Conservation (phyloP, 305 asterid genomes). For the Fraxinus dipetala region DNA sequence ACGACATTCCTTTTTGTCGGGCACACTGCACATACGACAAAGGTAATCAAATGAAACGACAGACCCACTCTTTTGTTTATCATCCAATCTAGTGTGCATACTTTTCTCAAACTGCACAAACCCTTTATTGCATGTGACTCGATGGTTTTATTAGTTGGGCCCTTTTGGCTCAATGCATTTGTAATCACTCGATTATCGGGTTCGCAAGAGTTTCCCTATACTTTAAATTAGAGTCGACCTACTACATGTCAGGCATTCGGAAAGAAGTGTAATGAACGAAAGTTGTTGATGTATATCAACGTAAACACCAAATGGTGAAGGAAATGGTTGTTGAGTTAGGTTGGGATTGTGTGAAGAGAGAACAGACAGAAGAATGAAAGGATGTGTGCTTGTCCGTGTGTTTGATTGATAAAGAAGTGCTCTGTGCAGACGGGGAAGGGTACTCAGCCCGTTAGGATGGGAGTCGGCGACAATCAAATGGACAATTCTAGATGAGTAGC, state of each 20-base stretch:
- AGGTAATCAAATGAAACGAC: not conserved
- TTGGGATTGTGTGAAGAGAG: not conserved
- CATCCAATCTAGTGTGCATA: not conserved
- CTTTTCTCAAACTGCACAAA: not conserved
- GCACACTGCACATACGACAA: not conserved
- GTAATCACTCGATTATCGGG: not conserved
- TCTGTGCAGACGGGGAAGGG: not conserved
- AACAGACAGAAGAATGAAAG: not conserved
- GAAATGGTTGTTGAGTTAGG: not conserved
- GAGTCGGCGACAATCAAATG: not conserved
- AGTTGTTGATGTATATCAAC: not conserved
- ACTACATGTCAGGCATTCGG: not conserved
- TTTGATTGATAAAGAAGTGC: not conserved
- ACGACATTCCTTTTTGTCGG: constrained; percentile 36
- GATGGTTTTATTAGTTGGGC: not conserved
- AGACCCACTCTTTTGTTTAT: not conserved
- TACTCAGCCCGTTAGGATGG: not conserved
- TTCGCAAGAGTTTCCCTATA: not conserved
- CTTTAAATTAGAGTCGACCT: not conserved
- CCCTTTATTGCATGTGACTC: not conserved
- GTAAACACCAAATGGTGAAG: not conserved
- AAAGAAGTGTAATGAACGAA: not conserved
- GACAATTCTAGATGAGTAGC: not conserved
- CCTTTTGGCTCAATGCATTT: not conserved
- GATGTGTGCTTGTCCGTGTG: not conserved